These are phyloP conservation scores for Rasamsonia emersonii DNA, from an alignment of 2,329 filamentous ascomycete species.

Conservation along the genomic window DNA sequence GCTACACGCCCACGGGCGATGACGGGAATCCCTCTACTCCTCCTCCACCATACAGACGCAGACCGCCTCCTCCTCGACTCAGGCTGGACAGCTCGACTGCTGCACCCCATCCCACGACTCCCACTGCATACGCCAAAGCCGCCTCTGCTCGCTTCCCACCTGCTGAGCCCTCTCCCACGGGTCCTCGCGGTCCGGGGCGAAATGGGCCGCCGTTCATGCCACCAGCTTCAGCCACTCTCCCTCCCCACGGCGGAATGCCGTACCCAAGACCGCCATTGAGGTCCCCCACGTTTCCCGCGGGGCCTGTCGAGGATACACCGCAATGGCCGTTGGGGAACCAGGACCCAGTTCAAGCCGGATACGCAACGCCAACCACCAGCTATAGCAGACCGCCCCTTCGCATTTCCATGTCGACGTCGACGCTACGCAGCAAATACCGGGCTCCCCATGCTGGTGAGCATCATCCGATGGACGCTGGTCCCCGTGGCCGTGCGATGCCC, in stretches of 20 bases:
- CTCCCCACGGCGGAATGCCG: neutral
- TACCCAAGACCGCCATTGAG: conserved; percentile 13
- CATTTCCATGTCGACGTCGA: conserved; percentile 30
- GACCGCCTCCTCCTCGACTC: conserved; percentile 20
- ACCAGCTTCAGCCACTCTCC: conserved; percentile 4
- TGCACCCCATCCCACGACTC: conserved; percentile 3
- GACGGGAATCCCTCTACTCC: conserved; percentile 17
- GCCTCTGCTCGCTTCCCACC: neutral
- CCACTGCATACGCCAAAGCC: too few species aligned
- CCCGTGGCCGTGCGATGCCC: conserved; percentile 19
- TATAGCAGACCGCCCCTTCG: conserved; percentile 18
- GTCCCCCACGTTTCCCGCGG: conserved; percentile 13
- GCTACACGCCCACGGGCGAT: conserved; percentile 23
- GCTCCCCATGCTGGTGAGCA: conserved; percentile 18
- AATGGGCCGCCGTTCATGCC: neutral
- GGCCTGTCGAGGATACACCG: conserved; percentile 1
- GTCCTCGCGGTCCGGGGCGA: too few species aligned
- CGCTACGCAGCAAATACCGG: conserved; percentile 21
- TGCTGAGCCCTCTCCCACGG: conserved; percentile 3
- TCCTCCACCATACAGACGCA: conserved; percentile 15
- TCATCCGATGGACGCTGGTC: conserved; percentile 14
- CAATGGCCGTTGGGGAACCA: conserved; percentile 14
- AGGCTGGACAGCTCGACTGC: conserved; percentile 12
- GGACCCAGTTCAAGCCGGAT: too few species aligned
- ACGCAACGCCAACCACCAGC: too few species aligned